phyloP scores from a whole-genome alignment of 352 stramenopile genomes.

The Globisporangium canariense region DNA sequence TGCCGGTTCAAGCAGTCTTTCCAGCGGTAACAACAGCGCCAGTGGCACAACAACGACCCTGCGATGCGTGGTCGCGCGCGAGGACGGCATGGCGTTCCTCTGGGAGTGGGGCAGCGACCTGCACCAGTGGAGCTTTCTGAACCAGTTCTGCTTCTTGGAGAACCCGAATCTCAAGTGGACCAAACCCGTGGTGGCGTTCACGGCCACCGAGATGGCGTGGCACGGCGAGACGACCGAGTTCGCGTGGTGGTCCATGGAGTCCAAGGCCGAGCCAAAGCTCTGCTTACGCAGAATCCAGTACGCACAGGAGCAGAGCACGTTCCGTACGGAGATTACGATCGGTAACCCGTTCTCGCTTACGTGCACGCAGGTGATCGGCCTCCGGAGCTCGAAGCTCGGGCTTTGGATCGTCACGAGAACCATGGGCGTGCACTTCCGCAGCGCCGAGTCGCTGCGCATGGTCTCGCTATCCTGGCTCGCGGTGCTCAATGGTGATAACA shows the following conservation, averaged over 20 bases:
- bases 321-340: conserved; percentile 75
- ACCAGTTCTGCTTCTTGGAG: conserved; percentile 74
- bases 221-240: conserved; percentile 49
- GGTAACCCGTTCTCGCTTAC: conserved; percentile 52
- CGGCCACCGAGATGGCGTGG: conserved; percentile 37
- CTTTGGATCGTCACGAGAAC: conserved; percentile 65
- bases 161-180: conserved; percentile 86
- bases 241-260: conserved; percentile 73
- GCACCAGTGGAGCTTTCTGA: conserved; percentile 80
- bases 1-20: background rate
- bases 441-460: conserved; percentile 37
- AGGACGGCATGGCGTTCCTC: conserved; percentile 78
- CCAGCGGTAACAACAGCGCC: conserved; percentile 7
- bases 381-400: conserved; percentile 58
- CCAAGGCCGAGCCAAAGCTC: conserved; percentile 56
- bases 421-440: conserved; percentile 59
- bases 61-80: conserved; percentile 67
- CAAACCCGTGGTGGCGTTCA: conserved; percentile 58
- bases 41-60: conserved; percentile 26
- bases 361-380: conserved; percentile 29
- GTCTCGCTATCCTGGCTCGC: conserved; percentile 37
- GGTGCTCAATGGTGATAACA: conserved; percentile 3
- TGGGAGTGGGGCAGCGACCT: conserved; percentile 84
- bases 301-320: conserved; percentile 59
- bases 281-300: conserved; percentile 71